Evolutionary conservation across 257 asterid genomes (phyloP), one percentile per base, ranked within the genome.

Genomic region (Solanum microdontum): DNA sequence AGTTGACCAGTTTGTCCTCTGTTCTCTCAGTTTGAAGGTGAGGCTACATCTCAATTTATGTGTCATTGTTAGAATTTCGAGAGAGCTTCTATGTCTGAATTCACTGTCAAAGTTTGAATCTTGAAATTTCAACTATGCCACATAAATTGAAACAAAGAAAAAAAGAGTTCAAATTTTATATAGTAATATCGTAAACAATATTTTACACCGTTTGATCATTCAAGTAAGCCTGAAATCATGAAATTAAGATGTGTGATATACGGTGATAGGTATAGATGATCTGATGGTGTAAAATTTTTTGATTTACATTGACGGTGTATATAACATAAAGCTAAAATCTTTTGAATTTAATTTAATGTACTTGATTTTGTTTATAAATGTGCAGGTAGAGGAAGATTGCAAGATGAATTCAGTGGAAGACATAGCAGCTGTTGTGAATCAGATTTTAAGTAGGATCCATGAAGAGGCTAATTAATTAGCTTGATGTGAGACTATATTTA

Each of bases 331-430:
- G 39, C 33, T 33, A 34, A 58, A 36, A 58, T 33, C 8, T 19
- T 19, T 21, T 19, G 26, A 80, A 4, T 32, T 33, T 30, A 39
- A 69, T 60, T 28, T 5, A n/a, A 32, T 68, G 75, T 30, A 62
- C 43, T 76, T 76, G 40, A 76, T 62, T 37, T 7, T 33, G 33
- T 39, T 68, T 2, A 4, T 24, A 36, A n/a, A 64, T 15, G 19
- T 73, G n/a, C 89, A 90, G 93, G 92, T 90, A 24, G 93, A 92
- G 89, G 88, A 92, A 66, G 91, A 84, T 68, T 90, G 92, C 91
- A 82, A 17, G 26, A 45, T 89, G 66, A 37, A 45, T 32, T 89
- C 92, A 28, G 92, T 88, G 7, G 93, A 92, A 66, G 91, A 92
- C 30, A 92, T 92, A 72, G 91, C 92, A 34, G 90, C 91, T 45